Base-by-base conservation (phyloP, 2,329 filamentous ascomycete genomes). In the Myriosclerotinia curreyana region DNA sequence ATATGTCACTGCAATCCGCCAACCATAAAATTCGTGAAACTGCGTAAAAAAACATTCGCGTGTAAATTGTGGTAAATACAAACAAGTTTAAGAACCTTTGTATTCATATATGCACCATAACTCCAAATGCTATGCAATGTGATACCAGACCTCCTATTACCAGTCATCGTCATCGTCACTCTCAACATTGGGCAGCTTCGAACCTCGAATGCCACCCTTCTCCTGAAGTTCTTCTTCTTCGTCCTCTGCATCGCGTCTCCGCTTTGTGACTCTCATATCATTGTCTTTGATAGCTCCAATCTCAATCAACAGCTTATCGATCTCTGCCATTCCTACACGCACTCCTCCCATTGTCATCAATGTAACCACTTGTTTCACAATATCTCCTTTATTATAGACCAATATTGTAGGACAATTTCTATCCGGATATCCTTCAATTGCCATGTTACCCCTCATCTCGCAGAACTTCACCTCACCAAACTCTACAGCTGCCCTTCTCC, bases 401-500 rank as follows among this genome's bases (percentile, higher is more conserved):
- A 99, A 75, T 44, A 99, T 92, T 0, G 95, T 99, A 1, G 95
- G 95, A 65, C 92, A 96, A 76, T 99, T 99, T 64, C 85, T 84
- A 72, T 98, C 95, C 1, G 95, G 95, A 76, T 99, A 99, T 49
- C 92, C 92, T 76, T 98, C 95, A 71, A 99, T 97, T 65, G 95
- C 96, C 79, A 97, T 86, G 74, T 92, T 88, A 8, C 88, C 95
- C 70, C 88, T 85, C 70, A 99, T 98, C 79, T 98, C 91, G 76
- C 94, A 98, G 77, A 99, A 99, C 78, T 99, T 99, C 76, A 99
- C 81, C 69, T 99, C 94, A 25, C 92, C 92, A 74, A 92, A 99
- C 73, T 94, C 92, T 66, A 78, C 79, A 0, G 95, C 94, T 49
- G 95, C 83, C 73, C 92, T 86, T 44, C 88, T 83, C 93, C 94